Conservation (phyloP, 306 rosid species). For the Senna siamea region DNA sequence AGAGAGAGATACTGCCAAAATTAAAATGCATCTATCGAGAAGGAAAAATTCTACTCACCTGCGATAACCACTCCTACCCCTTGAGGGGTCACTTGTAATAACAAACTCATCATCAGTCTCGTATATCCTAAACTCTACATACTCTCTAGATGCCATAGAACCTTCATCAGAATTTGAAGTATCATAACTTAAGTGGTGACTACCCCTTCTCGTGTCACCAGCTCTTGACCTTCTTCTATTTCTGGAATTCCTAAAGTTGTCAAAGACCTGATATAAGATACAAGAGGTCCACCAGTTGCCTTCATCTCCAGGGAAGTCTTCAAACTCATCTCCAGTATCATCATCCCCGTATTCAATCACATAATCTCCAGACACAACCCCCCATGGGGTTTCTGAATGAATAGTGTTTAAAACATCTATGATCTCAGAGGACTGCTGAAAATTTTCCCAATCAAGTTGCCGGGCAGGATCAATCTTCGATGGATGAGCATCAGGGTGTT, state of each 20-base stretch:
- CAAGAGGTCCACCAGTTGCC: slow-evolving; percentile 99
- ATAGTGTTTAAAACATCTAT: slow-evolving; percentile 95
- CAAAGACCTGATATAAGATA: slow-evolving; percentile 85
- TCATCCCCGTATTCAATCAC: slow-evolving; percentile 95
- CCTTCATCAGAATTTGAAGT: slow-evolving; percentile 82
- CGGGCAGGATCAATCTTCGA: slow-evolving; percentile 92
- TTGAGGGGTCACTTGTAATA: slow-evolving; percentile 59
- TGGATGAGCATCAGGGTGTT: slow-evolving; percentile 89
- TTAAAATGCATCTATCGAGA: slow-evolving; percentile 2
- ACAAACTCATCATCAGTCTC: slow-evolving; percentile 77
- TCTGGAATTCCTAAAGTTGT: slow-evolving; percentile 85
- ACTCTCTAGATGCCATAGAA: slow-evolving; percentile 75
- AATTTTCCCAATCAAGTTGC: slow-evolving; percentile 96
- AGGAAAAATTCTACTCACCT: slow-evolving; percentile 54
- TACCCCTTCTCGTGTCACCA: slow-evolving; percentile 66
- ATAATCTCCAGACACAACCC: slow-evolving; percentile 92
- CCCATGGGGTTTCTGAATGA: slow-evolving; percentile 88
- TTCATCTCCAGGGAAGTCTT: slow-evolving; percentile 80
- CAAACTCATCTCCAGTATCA: slow-evolving; percentile 80
- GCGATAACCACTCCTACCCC: slow-evolving; percentile 66
- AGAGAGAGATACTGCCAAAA: too few species aligned
- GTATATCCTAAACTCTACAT: slow-evolving; percentile 66
- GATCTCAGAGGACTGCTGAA: slow-evolving; percentile 97
- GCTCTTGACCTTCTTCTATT: slow-evolving; percentile 85
- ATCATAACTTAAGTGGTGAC: slow-evolving; percentile 73